phyloP scores from a whole-genome alignment of 148 eudicot genomes.

The Cornus florida region DNA sequence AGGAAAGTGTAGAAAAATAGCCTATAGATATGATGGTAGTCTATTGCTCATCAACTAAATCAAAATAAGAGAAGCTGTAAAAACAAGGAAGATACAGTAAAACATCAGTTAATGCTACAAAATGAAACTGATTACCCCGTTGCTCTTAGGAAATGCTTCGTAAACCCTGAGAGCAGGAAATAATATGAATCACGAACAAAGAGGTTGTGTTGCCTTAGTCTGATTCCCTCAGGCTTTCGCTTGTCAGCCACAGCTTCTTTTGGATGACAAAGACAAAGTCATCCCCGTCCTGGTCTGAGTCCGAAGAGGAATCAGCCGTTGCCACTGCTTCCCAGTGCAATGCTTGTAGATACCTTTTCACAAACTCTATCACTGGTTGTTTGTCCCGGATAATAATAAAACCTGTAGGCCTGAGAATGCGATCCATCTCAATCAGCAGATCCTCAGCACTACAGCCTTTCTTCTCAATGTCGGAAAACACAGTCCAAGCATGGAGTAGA shows the following conservation, averaged over 20 bases:
- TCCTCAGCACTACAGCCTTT: slow-evolving; percentile 94
- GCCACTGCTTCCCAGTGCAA: slow-evolving; percentile 91
- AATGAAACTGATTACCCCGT: slow-evolving; percentile 18
- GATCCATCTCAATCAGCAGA: slow-evolving; percentile 88
- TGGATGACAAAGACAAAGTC: slow-evolving; percentile 67
- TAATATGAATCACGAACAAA: not conserved
- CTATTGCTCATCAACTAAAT: slow-evolving; percentile 33
- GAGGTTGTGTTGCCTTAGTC: slow-evolving; percentile 34
- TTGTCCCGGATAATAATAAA: slow-evolving; percentile 79
- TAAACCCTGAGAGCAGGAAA: slow-evolving; percentile 20
- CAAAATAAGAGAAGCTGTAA: slow-evolving; percentile 16
- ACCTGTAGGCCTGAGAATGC: slow-evolving; percentile 91
- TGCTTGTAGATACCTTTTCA: slow-evolving; percentile 75
- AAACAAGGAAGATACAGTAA: slow-evolving; percentile 5
- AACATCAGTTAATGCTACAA: slow-evolving; percentile 26
- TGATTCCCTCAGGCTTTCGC: slow-evolving; percentile 54
- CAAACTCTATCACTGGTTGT: slow-evolving; percentile 60
- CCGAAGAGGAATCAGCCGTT: slow-evolving; percentile 52
- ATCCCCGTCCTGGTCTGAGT: slow-evolving; percentile 63
- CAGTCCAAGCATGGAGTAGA: slow-evolving; percentile 95
- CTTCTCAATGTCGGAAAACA: slow-evolving; percentile 76
- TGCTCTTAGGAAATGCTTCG: slow-evolving; percentile 17
- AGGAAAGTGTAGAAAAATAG: slow-evolving; percentile 25
- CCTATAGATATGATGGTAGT: slow-evolving; percentile 28
- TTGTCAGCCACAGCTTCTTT: slow-evolving; percentile 86